Evolutionary conservation across 352 stramenopile genomes (phyloP), one percentile per base, ranked within the genome.

Genomic region (Phytophthora rubi): DNA sequence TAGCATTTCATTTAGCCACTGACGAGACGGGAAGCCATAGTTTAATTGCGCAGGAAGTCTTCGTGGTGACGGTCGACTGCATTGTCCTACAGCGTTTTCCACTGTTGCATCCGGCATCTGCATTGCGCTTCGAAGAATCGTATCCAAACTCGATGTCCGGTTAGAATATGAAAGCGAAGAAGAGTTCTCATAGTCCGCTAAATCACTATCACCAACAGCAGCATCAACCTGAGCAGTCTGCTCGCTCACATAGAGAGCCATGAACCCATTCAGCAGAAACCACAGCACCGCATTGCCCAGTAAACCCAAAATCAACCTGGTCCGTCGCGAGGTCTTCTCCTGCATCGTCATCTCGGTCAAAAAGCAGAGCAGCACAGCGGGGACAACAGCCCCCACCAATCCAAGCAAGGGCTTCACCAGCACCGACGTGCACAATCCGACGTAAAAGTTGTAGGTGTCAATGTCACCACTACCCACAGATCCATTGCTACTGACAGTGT

Each of bases 181-280:
- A 0, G 59, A 42, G 1, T 1, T 60, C 2, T 73, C 49, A 13
- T 73, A 73, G 15, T 59, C 26, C 16, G 54, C 60, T 0, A 88
- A 32, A 49, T 88, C 80, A 18, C 48, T 75, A 13, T 71, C 62
- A 47, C 49, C 47, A 18, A 86, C 76, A 7, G 76, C 71, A 23
- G 63, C 51, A 8, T 77, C 54, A 1, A 81, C 49, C 44, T 56
- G 55, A 4, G 62, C 63, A 8, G 65, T 59, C 28, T 79, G 21
- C 15, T 82, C 59, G 21, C 85, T 81, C 26, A 90, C 80, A 55
- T 92, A 83, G 5, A 84, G 21, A 2, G 79, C 77, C 63, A 82
- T 74, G 56, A 91, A 88, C 23, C 83, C 75, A 59, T 89, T 93
- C 37, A 76, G 76, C n/a, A 93, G 70, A n/a, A 90, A 65, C 75